Evolutionary conservation across 2,329 filamentous ascomycete species (phyloP).

Genomic region (Nemania serpens): DNA sequence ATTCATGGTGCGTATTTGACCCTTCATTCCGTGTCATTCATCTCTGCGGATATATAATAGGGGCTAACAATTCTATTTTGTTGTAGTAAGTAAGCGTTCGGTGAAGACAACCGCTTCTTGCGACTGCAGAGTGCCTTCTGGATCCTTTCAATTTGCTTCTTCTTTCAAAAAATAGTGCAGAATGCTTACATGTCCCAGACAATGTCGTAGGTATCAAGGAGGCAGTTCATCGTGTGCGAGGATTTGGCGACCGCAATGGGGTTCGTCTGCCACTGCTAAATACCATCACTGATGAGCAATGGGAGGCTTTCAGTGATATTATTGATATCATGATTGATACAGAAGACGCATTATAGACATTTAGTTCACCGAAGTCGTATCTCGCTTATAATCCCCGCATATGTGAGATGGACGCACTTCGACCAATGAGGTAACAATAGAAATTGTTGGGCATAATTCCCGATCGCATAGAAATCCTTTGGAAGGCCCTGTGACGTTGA

Average conservation of each 20-base stretch:
- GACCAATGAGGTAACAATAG: slow-evolving; percentile 24
- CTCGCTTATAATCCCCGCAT: slow-evolving; percentile 25
- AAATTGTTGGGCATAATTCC: slow-evolving; percentile 17
- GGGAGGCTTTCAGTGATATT: slow-evolving; percentile 22
- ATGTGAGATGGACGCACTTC: slow-evolving; percentile 20
- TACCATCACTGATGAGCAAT: slow-evolving; percentile 27
- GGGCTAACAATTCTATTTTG: slow-evolving; percentile 2
- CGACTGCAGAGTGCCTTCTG: background rate
- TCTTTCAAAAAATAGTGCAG: background rate
- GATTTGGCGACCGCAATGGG: slow-evolving; percentile 24
- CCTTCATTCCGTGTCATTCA: background rate
- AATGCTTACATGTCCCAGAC: slow-evolving; percentile 21
- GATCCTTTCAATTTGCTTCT: background rate
- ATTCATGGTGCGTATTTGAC: slow-evolving; percentile 21
- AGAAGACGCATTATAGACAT: slow-evolving; percentile 25
- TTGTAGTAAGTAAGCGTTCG: slow-evolving; percentile 17
- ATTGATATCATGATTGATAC: slow-evolving; percentile 27
- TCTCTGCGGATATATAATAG: background rate
- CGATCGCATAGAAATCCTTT: slow-evolving; percentile 20
- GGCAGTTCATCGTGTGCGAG: slow-evolving; percentile 26
- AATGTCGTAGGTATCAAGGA: slow-evolving; percentile 29
- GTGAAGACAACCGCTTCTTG: background rate
- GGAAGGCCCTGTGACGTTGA: slow-evolving; percentile 21
- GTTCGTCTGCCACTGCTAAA: slow-evolving; percentile 26
- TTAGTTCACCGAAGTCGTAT: slow-evolving; percentile 20